Evolutionary conservation across 768 basidiomycete species (phyloP).

Genomic region (Antrodiella citrinella): DNA sequence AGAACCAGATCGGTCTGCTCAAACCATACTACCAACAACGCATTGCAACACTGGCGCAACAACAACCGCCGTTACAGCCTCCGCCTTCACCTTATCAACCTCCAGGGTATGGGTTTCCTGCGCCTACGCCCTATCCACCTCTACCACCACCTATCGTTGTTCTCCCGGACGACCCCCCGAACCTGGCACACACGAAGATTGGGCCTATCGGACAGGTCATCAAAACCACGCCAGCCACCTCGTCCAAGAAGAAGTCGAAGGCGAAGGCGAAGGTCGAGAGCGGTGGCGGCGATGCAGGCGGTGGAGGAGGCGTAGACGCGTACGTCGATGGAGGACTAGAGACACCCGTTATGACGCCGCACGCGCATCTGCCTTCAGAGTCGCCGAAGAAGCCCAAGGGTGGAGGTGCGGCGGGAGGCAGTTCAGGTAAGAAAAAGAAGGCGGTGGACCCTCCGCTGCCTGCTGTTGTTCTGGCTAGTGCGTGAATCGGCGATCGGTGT

Average conservation of each 20-base stretch:
- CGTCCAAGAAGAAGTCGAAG: slow-evolving; percentile 56
- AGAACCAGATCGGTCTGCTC: slow-evolving; percentile 81
- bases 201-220: slow-evolving; percentile 74
- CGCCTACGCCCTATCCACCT: slow-evolving; percentile 10
- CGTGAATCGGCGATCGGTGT: too few relatives aligned
- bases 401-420: slow-evolving; percentile 9
- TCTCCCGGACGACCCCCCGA: slow-evolving; percentile 60
- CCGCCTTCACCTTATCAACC: slow-evolving; percentile 8
- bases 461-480: slow-evolving; percentile 25
- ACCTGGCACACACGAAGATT: slow-evolving; percentile 55
- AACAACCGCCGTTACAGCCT: slow-evolving; percentile 13
- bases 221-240: slow-evolving; percentile 37
- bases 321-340: slow-evolving; percentile 1
- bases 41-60: slow-evolving; percentile 30
- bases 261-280: slow-evolving; percentile 20
- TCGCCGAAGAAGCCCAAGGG: slow-evolving; percentile 18
- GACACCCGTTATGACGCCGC: slow-evolving; percentile 5
- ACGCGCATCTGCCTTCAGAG: slow-evolving; percentile 6
- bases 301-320: background rate
- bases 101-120: background rate
- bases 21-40: slow-evolving; percentile 63
- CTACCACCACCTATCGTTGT: slow-evolving; percentile 19
- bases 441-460: slow-evolving; percentile 17
- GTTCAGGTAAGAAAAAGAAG: slow-evolving; percentile 16
- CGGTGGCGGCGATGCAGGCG: slow-evolving; percentile 5